Evolutionary conservation across 78 protist genomes (phyloP).

Genomic region (Thecamonas trahens): DNA sequence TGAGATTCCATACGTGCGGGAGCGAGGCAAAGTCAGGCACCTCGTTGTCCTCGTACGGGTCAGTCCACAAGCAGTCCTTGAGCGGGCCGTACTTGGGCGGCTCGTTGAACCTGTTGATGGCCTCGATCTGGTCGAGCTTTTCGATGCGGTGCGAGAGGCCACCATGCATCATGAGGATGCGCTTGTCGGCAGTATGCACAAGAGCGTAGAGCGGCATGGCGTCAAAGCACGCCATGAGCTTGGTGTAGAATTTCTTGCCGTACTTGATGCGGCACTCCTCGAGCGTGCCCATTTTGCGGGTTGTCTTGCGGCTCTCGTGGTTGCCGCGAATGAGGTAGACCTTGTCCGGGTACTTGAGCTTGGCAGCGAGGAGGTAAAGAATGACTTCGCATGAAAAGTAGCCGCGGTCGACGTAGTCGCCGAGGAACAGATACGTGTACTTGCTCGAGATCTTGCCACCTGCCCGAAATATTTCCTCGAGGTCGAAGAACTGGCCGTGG

Average conservation of each 20-base stretch:
- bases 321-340: too few species aligned
- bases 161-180: conserved; percentile 12
- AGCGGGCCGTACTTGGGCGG: neutral
- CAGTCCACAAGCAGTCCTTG: neutral
- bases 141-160: conserved; percentile 3
- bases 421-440: conserved; percentile 18
- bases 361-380: conserved; percentile 1
- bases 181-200: neutral
- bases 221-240: conserved; percentile 7
- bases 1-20: neutral
- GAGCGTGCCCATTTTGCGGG: conserved; percentile 2
- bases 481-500: conserved; percentile 31
- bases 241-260: neutral
- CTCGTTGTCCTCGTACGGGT: neutral
- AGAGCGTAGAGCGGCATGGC: conserved; percentile 13
- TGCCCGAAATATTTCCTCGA: neutral
- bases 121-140: conserved; percentile 2
- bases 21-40: neutral
- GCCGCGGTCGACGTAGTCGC: conserved; percentile 57
- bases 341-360: conserved; percentile 19
- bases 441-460: conserved; percentile 8
- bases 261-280: conserved; percentile 20
- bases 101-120: neutral
- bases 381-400: neutral
- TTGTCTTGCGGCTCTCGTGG: conserved; percentile 9